A percentile compares a stretch with the other conserved stretches of the same genome.
Evolutionary conservation across 495 filamentous ascomycete species (phyloP).

Genomic region (Rhizodiscina lignyota): DNA sequence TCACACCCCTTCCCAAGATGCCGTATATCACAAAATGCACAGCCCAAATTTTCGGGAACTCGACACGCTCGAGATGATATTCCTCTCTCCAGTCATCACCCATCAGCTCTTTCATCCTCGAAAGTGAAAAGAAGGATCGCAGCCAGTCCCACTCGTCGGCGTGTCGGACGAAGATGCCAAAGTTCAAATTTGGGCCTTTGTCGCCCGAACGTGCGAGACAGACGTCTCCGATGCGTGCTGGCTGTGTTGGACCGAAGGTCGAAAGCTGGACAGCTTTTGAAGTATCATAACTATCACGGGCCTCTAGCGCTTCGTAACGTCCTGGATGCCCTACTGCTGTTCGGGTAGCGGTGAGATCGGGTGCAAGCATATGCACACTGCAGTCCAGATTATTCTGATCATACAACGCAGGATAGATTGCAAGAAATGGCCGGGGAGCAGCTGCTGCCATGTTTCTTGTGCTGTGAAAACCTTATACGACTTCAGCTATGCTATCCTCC

Average conservation of each 20-base stretch:
- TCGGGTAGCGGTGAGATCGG: neutral
- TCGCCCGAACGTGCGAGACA: slow-evolving; percentile 14
- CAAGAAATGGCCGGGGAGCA: slow-evolving; percentile 3
- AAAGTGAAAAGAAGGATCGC: slow-evolving; percentile 6
- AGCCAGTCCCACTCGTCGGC: slow-evolving; percentile 17
- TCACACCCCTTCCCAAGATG: slow-evolving; percentile 35
- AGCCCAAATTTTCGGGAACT: slow-evolving; percentile 24
- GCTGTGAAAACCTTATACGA: slow-evolving; percentile 6
- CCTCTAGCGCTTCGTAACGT: slow-evolving; percentile 6
- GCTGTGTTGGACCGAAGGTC: slow-evolving; percentile 7
- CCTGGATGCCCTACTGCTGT: slow-evolving; percentile 7
- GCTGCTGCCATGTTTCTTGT: slow-evolving; percentile 6
- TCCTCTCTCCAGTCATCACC: slow-evolving; percentile 11
- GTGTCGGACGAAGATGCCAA: slow-evolving; percentile 13
- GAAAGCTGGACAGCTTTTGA: neutral
- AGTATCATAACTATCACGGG: slow-evolving; percentile 9
- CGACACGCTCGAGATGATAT: slow-evolving; percentile 23
- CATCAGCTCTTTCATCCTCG: slow-evolving; percentile 10
- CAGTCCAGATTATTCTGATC: slow-evolving; percentile 3
- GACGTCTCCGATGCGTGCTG: slow-evolving; percentile 12
- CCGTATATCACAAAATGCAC: slow-evolving; percentile 42
- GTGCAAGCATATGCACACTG: slow-evolving; percentile 3
- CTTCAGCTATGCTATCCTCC: neutral
- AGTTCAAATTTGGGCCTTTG: slow-evolving; percentile 15
- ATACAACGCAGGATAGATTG: neutral